phyloP scores from a whole-genome alignment of 352 stramenopile genomes.

The Globisporangium solare region DNA sequence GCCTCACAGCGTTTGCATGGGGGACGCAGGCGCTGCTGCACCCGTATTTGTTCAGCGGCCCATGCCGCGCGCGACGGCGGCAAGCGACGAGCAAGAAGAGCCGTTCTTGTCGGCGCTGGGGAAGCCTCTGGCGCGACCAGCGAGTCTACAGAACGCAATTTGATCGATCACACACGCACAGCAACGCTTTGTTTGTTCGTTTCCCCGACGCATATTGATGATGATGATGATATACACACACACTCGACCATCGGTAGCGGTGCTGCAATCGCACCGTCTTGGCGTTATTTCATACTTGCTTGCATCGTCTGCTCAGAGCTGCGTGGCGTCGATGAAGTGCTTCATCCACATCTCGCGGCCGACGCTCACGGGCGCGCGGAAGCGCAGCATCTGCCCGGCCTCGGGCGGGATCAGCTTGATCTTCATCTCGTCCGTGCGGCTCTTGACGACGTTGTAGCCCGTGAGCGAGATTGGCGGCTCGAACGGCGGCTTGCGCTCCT shows the following conservation, averaged over 20 bases:
- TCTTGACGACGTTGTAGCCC: constrained; percentile 65
- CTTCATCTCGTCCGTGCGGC: constrained; percentile 74
- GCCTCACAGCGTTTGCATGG: background rate
- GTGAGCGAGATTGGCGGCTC: constrained; percentile 51
- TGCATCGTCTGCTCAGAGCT: too few species aligned
- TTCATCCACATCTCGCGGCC: constrained; percentile 77
- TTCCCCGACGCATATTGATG: too few species aligned
- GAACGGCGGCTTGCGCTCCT: constrained; percentile 50
- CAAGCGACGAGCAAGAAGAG: constrained; percentile 10
- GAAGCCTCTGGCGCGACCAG: constrained; percentile 22
- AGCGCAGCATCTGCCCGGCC: constrained; percentile 63
- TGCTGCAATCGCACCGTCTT: too few species aligned
- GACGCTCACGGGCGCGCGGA: constrained; percentile 65
- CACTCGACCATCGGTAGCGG: too few species aligned
- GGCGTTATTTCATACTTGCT: too few species aligned
- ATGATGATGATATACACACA: too few species aligned
- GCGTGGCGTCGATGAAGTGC: constrained; percentile 62
- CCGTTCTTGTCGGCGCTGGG: constrained; percentile 27
- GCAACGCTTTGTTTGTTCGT: too few species aligned
- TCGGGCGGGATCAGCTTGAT: constrained; percentile 74
- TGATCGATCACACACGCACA: background rate
- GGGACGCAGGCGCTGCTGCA: constrained; percentile 27
- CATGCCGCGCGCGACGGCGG: constrained; percentile 7
- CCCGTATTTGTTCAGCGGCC: constrained; percentile 42
- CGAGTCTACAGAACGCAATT: background rate